Base-by-base conservation (phyloP, 495 filamentous ascomycete genomes). In the Penicillium pancosmium region DNA sequence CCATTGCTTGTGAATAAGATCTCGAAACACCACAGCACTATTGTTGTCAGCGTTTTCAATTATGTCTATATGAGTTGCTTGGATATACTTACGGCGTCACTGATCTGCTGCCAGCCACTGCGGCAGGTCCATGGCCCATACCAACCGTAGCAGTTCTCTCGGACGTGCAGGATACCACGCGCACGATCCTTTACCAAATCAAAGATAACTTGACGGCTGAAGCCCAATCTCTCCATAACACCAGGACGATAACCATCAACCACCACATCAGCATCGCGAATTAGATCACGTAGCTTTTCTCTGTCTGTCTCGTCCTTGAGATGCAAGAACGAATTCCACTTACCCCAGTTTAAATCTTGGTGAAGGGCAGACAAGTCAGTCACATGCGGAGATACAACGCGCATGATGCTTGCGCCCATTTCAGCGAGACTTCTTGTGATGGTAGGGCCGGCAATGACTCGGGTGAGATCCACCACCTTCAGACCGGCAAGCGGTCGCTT, bases 81-180 rank as follows among this genome's bases (percentile, higher is more conserved):
- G 47, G 18, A 8, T 50, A 13, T 21, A 3, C 54, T 40, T 56
- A 43, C 43, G 1, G 79, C 79, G 62, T 84, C 82, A 57, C 74
- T 78, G 58, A 85, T 81, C 67, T 83, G 80, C 67, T 84, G 82
- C 81, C 82, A 85, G 4, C 82, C 82, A 49, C 72, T 77, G 10
- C 83, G 71, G 34, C 79, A 64, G 34, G 55, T 57, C 81, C 76
- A 83, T 11, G 80, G 79, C 4, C 83, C 83, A 52, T 80, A 63
- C 77, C 80, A 84, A 7, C 83, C 83, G 61, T 83, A 83, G 63
- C 80, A 85, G 58, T 86, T 84, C 67, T 85, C 83, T 8, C 79
- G 72, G 8, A 75, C 77, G 44, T 82, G 75, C 12, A 86, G 70
- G 46, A 84, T 74, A 7, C 82, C 83, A 7, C 68, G 61, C 0